Evolutionary conservation across 768 basidiomycete genomes (phyloP).

Genomic region (Calocera cornea): DNA sequence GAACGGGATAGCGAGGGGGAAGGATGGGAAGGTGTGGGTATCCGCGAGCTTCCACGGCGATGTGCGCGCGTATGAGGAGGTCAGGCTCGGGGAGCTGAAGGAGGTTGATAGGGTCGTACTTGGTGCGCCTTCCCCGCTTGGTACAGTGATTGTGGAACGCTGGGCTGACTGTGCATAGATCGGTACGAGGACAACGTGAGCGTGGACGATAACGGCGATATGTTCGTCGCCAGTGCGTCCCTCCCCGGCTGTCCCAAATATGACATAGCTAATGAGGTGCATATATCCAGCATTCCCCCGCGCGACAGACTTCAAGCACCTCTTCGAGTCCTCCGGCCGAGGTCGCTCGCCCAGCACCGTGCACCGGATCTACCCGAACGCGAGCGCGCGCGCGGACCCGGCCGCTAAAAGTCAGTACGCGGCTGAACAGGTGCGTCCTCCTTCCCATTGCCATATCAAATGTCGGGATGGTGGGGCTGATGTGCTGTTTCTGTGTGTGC

Average conservation of each 20-base stretch:
- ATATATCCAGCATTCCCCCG: conserved; percentile 33
- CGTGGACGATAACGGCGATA: conserved; percentile 42
- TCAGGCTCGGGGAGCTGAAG: conserved; percentile 42
- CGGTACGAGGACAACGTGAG: conserved; percentile 46
- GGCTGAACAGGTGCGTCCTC: conserved; percentile 38
- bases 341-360: conserved; percentile 36
- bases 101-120: conserved; percentile 32
- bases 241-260: neutral
- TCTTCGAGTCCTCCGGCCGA: conserved; percentile 31
- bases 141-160: too few relatives aligned
- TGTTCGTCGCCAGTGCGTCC: conserved; percentile 48
- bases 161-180: conserved; percentile 26
- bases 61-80: conserved; percentile 42
- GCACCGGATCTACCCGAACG: conserved; percentile 41
- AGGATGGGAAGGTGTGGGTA: conserved; percentile 29
- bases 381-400: conserved; percentile 40
- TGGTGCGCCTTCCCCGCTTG: conserved; percentile 3
- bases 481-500: neutral
- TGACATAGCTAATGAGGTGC: neutral
- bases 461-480: neutral
- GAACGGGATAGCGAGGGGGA: conserved; percentile 45
- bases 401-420: conserved; percentile 37
- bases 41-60: conserved; percentile 44
- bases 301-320: conserved; percentile 25
- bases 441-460: too few relatives aligned